A percentile compares a stretch with the other conserved stretches of the same genome.
Evolutionary conservation across 2,329 filamentous ascomycete species (phyloP).

Genomic region (Alternaria brassicae): DNA sequence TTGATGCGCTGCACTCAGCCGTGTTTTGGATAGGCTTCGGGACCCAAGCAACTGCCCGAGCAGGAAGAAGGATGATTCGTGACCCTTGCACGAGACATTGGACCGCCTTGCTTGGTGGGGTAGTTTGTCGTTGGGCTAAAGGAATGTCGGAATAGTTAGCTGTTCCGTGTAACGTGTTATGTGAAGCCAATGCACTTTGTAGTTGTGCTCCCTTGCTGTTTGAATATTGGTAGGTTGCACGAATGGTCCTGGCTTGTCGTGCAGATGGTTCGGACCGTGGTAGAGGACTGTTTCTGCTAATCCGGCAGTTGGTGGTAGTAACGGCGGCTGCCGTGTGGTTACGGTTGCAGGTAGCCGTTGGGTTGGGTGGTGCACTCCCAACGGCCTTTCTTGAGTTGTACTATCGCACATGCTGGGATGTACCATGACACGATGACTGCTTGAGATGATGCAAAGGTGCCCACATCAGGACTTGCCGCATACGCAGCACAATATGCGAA

Average conservation of each 20-base stretch:
- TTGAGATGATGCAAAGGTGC: conserved; percentile 1
- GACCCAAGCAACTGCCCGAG: background rate
- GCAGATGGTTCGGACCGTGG: conserved; percentile 3
- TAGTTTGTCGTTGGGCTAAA: background rate
- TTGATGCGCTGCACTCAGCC: background rate
- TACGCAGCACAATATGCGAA: background rate
- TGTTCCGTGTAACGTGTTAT: background rate
- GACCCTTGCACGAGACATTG: background rate
- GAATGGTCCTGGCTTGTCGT: conserved; percentile 2
- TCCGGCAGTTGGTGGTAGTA: conserved; percentile 3
- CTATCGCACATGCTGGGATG: conserved; percentile 2
- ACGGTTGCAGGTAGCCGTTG: conserved; percentile 12
- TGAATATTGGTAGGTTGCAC: conserved; percentile 1
- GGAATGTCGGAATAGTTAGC: background rate
- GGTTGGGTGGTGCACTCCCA: conserved; percentile 3
- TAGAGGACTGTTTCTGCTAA: conserved; percentile 1
- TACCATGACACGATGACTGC: conserved; percentile 6
- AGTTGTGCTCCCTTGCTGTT: conserved; percentile 10
- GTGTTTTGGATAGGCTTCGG: background rate
- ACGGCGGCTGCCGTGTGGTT: conserved; percentile 1
- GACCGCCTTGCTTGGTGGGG: background rate
- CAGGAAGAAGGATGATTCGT: background rate
- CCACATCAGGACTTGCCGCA: conserved; percentile 1
- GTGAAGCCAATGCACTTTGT: background rate
- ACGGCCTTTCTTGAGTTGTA: conserved; percentile 4